Conservation (phyloP, 306 rosid species). For the Trifolium subterraneum region DNA sequence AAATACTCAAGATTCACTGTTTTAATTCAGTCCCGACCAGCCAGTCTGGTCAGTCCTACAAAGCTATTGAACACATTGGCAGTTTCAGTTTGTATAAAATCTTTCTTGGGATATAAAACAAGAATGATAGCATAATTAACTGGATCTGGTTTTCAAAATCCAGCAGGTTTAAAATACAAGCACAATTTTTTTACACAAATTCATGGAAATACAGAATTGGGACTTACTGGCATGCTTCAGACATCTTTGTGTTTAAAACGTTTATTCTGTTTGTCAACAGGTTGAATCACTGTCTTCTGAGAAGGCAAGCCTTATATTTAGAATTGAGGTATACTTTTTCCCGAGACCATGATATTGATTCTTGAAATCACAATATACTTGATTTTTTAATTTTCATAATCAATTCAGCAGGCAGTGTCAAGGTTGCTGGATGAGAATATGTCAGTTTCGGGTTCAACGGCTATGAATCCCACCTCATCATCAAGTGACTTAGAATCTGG, state of each 20-base stretch:
- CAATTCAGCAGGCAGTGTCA: constrained; percentile 64
- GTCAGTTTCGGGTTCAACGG: constrained; percentile 46
- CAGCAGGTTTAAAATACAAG: constrained; percentile 5
- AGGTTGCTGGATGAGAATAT: constrained; percentile 81
- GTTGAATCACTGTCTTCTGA: constrained; percentile 97
- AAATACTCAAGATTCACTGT: constrained; percentile 10
- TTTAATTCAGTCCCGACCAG: constrained; percentile 28
- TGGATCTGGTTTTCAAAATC: constrained; percentile 20
- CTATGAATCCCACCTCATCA: constrained; percentile 50
- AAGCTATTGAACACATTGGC: constrained; percentile 12
- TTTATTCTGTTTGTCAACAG: constrained; percentile 56
- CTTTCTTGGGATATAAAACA: constrained; percentile 19
- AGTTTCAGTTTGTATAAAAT: constrained; percentile 25
- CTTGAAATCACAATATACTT: constrained; percentile 9
- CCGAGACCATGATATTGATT: constrained; percentile 31
- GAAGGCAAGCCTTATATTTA: constrained; percentile 78
- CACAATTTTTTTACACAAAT: background rate
- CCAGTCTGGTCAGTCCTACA: constrained; percentile 29
- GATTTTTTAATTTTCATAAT: constrained; percentile 25
- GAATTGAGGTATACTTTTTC: constrained; percentile 75
- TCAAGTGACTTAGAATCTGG: constrained; percentile 80
- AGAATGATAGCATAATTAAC: constrained; percentile 1
- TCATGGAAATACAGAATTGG: constrained; percentile 18
- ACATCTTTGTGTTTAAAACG: constrained; percentile 15
- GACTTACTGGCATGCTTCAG: constrained; percentile 24